Evolutionary conservation across 106 monocot species (phyloP), one percentile per base, ranked within the genome.

Genomic region (Ottelia alismoides): DNA sequence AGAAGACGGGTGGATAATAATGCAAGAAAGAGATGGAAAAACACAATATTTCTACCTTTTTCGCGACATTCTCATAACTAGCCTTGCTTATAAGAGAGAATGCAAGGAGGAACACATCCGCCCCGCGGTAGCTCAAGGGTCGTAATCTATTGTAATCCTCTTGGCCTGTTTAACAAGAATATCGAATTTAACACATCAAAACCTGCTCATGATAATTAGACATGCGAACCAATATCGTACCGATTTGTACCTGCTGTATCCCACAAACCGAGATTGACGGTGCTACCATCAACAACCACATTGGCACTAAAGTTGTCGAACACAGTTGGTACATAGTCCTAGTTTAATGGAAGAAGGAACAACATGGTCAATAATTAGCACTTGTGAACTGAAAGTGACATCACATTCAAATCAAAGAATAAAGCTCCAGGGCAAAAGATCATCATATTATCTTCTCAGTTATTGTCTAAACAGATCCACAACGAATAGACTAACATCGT

Each of bases 281-380:
- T 81, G 76, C 52, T 81, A 25, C 76, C 76, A 73, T 81, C 75
- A 1, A 81, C 81, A 20, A 72, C 68, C 2, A 81, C 76, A 65
- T 81, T 81, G 31, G 80, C 80, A 72, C 75, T 81, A 66, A 85
- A 85, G 55, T 79, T 85, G 70, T 80, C 76, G 58, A 83, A 83
- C 2, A 83, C 78, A 11, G 78, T 76, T n/a, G 77, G 77, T 24
- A 82, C 81, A 51, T 81, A 78, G 56, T 78, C 78, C 78, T 78
- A 51, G 17, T n/a, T 21, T 25, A 24, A 46, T 26, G 23, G 19
- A 24, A 40, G 11, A 22, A 45, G 24, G 24, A 45, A 45, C 44
- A 59, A 25, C 18, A 59, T 57, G n/a, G n/a, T n/a, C n/a, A n/a
- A n/a, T n/a, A n/a, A 59, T 52, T 27, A 46, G 27, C n/a, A 26